Evolutionary conservation across 805 yeast genomes (phyloP).

Genomic region (Candida khao-thaluensis): DNA sequence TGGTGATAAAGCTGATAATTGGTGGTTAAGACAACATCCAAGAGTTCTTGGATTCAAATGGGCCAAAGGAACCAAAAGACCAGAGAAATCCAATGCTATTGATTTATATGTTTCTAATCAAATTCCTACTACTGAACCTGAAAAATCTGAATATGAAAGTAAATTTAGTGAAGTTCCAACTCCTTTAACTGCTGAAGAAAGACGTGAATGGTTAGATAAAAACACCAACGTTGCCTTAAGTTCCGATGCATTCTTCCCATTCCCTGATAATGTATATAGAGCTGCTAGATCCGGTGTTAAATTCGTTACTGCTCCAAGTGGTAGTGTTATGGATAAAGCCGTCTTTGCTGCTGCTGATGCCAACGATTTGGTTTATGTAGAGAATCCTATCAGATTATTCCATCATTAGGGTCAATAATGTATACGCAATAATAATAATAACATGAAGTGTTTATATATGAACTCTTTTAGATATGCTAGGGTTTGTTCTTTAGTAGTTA

Average conservation of each 20-base stretch:
- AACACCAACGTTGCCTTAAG: slow-evolving; percentile 85
- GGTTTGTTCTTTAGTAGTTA: too few relatives aligned
- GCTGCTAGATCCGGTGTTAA: slow-evolving; percentile 97
- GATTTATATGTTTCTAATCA: slow-evolving; percentile 90
- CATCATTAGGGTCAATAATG: slow-evolving; percentile 66
- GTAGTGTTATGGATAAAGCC: slow-evolving; percentile 96
- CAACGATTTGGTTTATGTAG: slow-evolving; percentile 85
- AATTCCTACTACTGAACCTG: slow-evolving; percentile 90
- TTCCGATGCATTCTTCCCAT: slow-evolving; percentile 99
- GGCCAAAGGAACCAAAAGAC: slow-evolving; percentile 98
- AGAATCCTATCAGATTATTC: slow-evolving; percentile 96
- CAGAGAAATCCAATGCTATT: slow-evolving; percentile 97
- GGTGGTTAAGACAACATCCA: slow-evolving; percentile 99
- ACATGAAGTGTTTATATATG: too few relatives aligned
- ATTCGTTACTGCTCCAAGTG: slow-evolving; percentile 94
- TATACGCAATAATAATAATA: too few relatives aligned
- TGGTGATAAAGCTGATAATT: slow-evolving; percentile 98
- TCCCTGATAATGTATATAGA: slow-evolving; percentile 98
- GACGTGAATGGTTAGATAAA: slow-evolving; percentile 80
- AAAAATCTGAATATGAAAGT: slow-evolving; percentile 85
- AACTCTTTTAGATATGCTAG: too few relatives aligned
- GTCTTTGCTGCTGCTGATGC: slow-evolving; percentile 96
- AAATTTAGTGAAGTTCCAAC: slow-evolving; percentile 82
- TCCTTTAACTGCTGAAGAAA: slow-evolving; percentile 80
- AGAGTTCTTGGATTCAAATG: slow-evolving; percentile 88